Evolutionary conservation across 257 asterid genomes (phyloP).

Genomic region (Vinca minor): DNA sequence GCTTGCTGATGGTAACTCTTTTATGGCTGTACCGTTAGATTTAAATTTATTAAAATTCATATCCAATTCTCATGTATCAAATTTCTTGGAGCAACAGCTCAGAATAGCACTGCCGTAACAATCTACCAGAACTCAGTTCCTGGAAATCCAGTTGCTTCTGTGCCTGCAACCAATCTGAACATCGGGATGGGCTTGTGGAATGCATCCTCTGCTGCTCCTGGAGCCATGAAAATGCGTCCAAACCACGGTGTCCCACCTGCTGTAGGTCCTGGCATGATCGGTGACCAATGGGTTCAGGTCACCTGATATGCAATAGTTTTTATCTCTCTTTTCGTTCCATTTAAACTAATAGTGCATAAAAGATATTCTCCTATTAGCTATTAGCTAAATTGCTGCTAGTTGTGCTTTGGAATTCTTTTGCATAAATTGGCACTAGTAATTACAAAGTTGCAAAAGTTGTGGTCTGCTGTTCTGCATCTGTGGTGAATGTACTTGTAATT

Average conservation of each 20-base stretch:
- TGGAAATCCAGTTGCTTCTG: constrained; percentile 57
- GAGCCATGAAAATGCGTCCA: constrained; percentile 53
- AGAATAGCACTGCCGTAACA: constrained; percentile 37
- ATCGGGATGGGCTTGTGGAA: constrained; percentile 95
- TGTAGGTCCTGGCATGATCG: constrained; percentile 51
- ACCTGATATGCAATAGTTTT: constrained; percentile 7
- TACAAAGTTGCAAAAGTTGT: background rate
- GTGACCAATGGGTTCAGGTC: constrained; percentile 86
- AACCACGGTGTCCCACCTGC: constrained; percentile 44
- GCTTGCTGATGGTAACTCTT: constrained; percentile 81
- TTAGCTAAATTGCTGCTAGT: background rate
- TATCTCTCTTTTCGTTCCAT: constrained; percentile 5
- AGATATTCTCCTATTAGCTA: background rate
- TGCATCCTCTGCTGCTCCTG: constrained; percentile 62
- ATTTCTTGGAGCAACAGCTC: constrained; percentile 63
- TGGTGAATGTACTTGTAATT: background rate
- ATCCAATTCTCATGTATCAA: constrained; percentile 8
- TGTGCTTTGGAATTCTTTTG: background rate
- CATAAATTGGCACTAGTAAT: too few species aligned
- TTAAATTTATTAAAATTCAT: background rate
- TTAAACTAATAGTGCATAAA: background rate
- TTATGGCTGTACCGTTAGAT: constrained; percentile 3
- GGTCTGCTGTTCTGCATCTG: background rate
- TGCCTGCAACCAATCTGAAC: constrained; percentile 69
- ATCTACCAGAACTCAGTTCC: constrained; percentile 48